A percentile compares a stretch with the other conserved stretches of the same genome.
These are phyloP conservation scores for Rhipidocladum racemiflorum DNA, from an alignment of 176 grass and related monocot species.

Conservation along the genomic window DNA sequence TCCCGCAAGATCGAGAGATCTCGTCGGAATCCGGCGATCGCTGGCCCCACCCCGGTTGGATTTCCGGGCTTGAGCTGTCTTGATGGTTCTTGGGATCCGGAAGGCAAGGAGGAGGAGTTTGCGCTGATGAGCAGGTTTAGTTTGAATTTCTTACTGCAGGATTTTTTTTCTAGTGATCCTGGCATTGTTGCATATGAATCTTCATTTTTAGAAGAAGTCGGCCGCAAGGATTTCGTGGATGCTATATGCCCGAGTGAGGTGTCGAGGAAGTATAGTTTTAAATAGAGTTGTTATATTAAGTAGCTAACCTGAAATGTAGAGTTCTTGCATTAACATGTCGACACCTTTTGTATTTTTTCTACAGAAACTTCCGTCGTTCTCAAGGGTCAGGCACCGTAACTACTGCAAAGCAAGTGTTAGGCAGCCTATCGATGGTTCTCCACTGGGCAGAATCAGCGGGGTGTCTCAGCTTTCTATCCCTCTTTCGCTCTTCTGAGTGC, in stretches of 20 bases:
- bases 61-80: conserved; percentile 12
- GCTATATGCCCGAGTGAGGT: conserved; percentile 63
- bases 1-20: neutral
- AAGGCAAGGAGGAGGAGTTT: conserved; percentile 3
- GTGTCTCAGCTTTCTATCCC: too few relatives aligned
- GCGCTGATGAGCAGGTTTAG: conserved; percentile 53
- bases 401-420: conserved; percentile 74
- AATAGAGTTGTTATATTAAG: conserved; percentile 18
- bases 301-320: conserved; percentile 18
- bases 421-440: too few relatives aligned
- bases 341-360: conserved; percentile 12
- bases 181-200: conserved; percentile 61
- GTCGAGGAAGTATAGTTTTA: conserved; percentile 28
- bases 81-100: conserved; percentile 42
- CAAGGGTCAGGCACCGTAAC: conserved; percentile 74
- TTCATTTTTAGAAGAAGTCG: conserved; percentile 66
- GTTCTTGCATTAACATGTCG: conserved; percentile 28
- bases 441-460: too few relatives aligned
- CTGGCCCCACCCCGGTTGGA: conserved; percentile 21
- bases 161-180: conserved; percentile 95
- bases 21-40: neutral
- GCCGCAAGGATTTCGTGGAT: conserved; percentile 60
- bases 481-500: too few relatives aligned
- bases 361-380: conserved; percentile 68
- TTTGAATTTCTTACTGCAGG: conserved; percentile 46